These are phyloP conservation scores for Acanthamoeba triangularis DNA, from an alignment of 208 protist species.

Conservation along the genomic window DNA sequence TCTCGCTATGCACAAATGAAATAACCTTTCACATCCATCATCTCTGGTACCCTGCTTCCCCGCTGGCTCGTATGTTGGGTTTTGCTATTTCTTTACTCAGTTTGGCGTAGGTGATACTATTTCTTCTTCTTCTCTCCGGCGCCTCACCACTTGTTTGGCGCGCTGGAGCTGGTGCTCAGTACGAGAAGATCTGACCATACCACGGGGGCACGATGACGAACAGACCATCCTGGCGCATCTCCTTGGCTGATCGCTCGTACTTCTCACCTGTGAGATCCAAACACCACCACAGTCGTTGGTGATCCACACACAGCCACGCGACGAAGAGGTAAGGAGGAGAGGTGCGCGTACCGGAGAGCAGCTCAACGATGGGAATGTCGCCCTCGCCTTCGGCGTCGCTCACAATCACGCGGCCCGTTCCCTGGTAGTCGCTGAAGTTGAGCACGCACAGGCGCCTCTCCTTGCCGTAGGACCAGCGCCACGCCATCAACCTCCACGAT, in stretches of 20 bases:
- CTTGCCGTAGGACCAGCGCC: constrained; percentile 82
- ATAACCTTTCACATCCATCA: background rate
- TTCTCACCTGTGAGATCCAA: constrained; percentile 42
- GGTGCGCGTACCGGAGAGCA: constrained; percentile 78
- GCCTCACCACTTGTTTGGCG: no score
- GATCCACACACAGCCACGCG: background rate
- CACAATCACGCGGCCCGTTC: constrained; percentile 73
- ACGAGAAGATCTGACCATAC: constrained; percentile 90
- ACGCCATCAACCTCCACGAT: constrained; percentile 86
- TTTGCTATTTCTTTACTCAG: background rate
- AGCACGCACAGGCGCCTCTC: constrained; percentile 88
- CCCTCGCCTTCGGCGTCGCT: constrained; percentile 83
- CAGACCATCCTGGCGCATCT: constrained; percentile 85
- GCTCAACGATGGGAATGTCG: constrained; percentile 81
- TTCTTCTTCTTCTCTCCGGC: no score
- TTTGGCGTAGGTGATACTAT: background rate
- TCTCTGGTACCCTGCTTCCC: background rate
- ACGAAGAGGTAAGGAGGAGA: background rate
- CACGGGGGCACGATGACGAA: constrained; percentile 88
- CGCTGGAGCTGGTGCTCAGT: constrained; percentile 54
- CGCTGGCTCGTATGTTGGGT: background rate
- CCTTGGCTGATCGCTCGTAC: constrained; percentile 83
- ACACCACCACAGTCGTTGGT: background rate
- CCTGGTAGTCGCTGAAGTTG: constrained; percentile 82
- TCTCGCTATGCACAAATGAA: constrained; percentile 44